Percentiles rank a stretch among this genome's conserved stretches.
phyloP scores from a whole-genome alignment of 2,329 filamentous ascomycete species.

The Nemania sp. region DNA sequence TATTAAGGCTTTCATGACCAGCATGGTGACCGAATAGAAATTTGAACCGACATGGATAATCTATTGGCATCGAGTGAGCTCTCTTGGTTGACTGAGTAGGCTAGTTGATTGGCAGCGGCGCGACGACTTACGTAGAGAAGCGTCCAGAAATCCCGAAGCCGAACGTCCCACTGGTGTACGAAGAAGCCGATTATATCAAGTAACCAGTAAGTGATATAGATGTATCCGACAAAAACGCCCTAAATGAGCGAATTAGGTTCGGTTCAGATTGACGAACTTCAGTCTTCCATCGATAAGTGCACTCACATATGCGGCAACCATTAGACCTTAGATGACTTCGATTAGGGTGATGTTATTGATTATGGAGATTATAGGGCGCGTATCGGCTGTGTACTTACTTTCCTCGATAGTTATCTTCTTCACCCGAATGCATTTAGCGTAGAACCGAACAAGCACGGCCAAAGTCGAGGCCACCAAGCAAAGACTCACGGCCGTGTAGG shows the following conservation, averaged over 20 bases:
- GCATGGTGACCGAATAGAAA: constrained; percentile 25
- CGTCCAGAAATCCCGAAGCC: constrained; percentile 26
- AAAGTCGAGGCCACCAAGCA: constrained; percentile 34
- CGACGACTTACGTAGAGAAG: not conserved
- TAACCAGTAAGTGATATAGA: constrained; percentile 17
- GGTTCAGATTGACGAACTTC: not conserved
- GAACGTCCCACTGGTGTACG: constrained; percentile 42
- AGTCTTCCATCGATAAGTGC: not conserved
- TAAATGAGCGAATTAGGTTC: constrained; percentile 1
- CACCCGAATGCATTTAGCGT: constrained; percentile 37
- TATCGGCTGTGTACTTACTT: constrained; percentile 33
- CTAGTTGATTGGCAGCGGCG: too few species aligned
- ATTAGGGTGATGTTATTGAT: not conserved
- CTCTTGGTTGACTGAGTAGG: not conserved
- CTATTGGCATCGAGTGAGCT: constrained; percentile 12
- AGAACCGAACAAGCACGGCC: constrained; percentile 37
- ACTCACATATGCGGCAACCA: constrained; percentile 22
- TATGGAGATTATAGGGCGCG: not conserved
- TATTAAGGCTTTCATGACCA: constrained; percentile 36
- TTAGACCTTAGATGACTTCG: constrained; percentile 11
- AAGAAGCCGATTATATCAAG: constrained; percentile 33
- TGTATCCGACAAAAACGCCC: constrained; percentile 11
- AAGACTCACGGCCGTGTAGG: constrained; percentile 30
- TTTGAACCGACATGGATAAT: constrained; percentile 31
- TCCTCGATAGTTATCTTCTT: constrained; percentile 43